Evolutionary conservation across 345 rosid genomes (phyloP).

Genomic region (Citrus glauca): DNA sequence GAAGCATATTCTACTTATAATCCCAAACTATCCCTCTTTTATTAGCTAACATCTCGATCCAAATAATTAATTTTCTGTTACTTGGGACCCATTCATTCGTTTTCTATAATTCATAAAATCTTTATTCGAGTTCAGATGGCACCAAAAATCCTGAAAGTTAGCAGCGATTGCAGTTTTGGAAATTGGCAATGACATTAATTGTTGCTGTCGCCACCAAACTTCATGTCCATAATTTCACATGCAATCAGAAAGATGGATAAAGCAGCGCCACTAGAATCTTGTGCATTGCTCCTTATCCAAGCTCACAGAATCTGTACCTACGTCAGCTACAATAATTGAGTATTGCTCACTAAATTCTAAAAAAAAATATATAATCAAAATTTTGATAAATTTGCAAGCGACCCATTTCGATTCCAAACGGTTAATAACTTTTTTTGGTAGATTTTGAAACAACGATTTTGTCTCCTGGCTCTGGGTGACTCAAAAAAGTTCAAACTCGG

Average conservation of each 20-base stretch:
- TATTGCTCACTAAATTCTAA: neutral
- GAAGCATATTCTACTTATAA: too few species aligned
- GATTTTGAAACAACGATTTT: neutral
- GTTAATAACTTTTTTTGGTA: neutral
- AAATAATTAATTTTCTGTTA: too few species aligned
- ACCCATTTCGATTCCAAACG: neutral
- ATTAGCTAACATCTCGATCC: too few species aligned
- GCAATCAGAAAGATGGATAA: neutral
- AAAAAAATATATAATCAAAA: too few species aligned
- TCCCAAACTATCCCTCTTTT: too few species aligned
- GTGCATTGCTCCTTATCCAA: neutral
- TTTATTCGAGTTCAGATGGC: too few species aligned
- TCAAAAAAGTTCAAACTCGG: neutral
- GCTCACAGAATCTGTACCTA: neutral
- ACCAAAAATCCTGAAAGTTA: neutral
- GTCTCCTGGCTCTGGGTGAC: neutral
- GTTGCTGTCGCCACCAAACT: neutral
- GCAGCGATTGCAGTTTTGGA: neutral
- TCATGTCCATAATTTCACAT: neutral
- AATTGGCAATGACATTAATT: neutral
- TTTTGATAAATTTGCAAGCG: neutral
- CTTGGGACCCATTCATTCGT: too few species aligned
- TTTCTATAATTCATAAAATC: too few species aligned
- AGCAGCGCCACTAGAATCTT: neutral
- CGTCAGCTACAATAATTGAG: neutral